phyloP scores from a whole-genome alignment of 176 grass and related monocot species.

The Oryza longistaminata region DNA sequence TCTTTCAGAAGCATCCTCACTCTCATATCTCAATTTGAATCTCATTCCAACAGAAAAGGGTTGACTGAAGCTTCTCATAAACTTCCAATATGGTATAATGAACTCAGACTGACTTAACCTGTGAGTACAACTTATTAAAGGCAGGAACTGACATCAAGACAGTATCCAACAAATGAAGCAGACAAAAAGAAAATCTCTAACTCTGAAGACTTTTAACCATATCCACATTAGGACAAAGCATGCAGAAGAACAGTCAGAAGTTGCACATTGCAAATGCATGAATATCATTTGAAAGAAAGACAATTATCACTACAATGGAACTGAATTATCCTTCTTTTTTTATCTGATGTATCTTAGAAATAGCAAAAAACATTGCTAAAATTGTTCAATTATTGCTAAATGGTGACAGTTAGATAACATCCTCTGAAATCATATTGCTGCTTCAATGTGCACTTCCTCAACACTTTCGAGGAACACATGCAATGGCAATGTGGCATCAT shows the following conservation, averaged over 20 bases:
- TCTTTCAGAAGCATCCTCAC: constrained; percentile 72
- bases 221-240: background rate
- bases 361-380: constrained; percentile 4
- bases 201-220: background rate
- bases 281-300: background rate
- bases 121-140: constrained; percentile 37
- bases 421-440: background rate
- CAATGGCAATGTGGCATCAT: background rate
- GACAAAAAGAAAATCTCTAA: background rate
- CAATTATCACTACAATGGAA: background rate
- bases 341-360: background rate
- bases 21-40: constrained; percentile 79
- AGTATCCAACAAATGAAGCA: background rate
- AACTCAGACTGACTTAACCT: constrained; percentile 75
- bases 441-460: background rate
- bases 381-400: background rate
- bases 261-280: constrained; percentile 18
- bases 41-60: constrained; percentile 69
- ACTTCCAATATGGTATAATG: constrained; percentile 88
- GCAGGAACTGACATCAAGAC: constrained; percentile 6
- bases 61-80: constrained; percentile 63
- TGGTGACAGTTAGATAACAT: background rate
- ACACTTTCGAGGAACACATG: background rate
- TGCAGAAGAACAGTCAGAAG: background rate
- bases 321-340: background rate